Conservation (phyloP, 2,329 filamentous ascomycete genomes). For the Lachnellula hyalina region DNA sequence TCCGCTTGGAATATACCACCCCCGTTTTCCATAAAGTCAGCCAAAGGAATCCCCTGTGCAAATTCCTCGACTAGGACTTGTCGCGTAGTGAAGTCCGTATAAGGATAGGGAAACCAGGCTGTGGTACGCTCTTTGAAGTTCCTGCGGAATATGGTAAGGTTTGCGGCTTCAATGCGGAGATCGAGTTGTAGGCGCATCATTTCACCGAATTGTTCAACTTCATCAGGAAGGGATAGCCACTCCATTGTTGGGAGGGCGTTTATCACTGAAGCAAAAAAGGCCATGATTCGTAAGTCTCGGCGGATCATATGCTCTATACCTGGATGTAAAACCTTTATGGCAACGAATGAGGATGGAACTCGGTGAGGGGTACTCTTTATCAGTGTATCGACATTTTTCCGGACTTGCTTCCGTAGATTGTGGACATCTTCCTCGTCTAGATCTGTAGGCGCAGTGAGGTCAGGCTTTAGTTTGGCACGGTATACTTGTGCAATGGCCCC, state of each 20-base stretch:
- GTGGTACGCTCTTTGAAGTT: slow-evolving; percentile 87
- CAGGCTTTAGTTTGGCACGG: slow-evolving; percentile 83
- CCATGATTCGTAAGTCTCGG: slow-evolving; percentile 92
- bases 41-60: slow-evolving; percentile 86
- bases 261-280: slow-evolving; percentile 77
- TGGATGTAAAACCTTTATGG: slow-evolving; percentile 92
- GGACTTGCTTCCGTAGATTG: slow-evolving; percentile 63
- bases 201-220: slow-evolving; percentile 88
- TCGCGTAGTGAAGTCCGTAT: slow-evolving; percentile 85
- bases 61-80: slow-evolving; percentile 94
- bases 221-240: slow-evolving; percentile 93
- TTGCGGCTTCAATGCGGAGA: slow-evolving; percentile 88
- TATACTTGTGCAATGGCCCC: slow-evolving; percentile 98
- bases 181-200: slow-evolving; percentile 99
- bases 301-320: slow-evolving; percentile 83
- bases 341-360: slow-evolving; percentile 87
- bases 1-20: slow-evolving; percentile 90
- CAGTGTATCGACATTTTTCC: slow-evolving; percentile 76
- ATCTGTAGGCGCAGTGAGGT: slow-evolving; percentile 61
- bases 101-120: slow-evolving; percentile 95
- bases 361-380: slow-evolving; percentile 81
- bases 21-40: slow-evolving; percentile 85
- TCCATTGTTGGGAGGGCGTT: slow-evolving; percentile 91
- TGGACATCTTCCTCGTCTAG: slow-evolving; percentile 48
- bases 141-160: slow-evolving; percentile 79